These are phyloP conservation scores for Dendrobium officinale DNA, from an alignment of 106 monocot genomes.

Conservation along the genomic window DNA sequence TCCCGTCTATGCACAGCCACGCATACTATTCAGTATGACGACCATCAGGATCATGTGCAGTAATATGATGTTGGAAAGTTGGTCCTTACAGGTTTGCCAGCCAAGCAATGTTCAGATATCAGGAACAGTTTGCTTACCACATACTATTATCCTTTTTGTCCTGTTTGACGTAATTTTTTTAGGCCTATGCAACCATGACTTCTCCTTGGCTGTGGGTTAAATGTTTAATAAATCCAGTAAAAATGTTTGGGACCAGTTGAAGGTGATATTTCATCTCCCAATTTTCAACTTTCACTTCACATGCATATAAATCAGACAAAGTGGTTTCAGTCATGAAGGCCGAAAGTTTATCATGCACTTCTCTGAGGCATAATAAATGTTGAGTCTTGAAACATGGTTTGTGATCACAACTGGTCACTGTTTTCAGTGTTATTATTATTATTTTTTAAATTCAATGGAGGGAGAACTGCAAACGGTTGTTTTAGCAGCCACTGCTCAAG, in stretches of 20 bases:
- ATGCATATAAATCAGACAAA: background rate
- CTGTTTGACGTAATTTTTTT: background rate
- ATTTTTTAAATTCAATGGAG: background rate
- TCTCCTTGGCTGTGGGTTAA: background rate
- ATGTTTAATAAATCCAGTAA: background rate
- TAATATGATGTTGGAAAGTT: background rate
- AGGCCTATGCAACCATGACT: background rate
- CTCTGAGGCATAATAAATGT: background rate
- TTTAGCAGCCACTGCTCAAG: background rate
- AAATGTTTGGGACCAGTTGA: background rate
- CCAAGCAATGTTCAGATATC: background rate
- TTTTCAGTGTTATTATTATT: background rate
- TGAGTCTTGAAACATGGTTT: background rate
- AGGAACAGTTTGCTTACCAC: background rate
- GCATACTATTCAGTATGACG: background rate
- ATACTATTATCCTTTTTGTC: background rate
- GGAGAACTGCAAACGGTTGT: background rate
- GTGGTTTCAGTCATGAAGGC: background rate
- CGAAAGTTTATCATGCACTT: background rate
- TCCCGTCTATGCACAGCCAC: background rate
- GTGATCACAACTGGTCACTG: background rate
- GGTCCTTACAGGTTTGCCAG: background rate
- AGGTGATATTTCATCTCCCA: background rate
- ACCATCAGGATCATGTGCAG: background rate
- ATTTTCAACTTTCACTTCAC: background rate